A percentile compares a stretch with the other conserved stretches of the same genome.
Conservation (phyloP, 75 land plant species). For the Pseudotsuga menziesii region DNA sequence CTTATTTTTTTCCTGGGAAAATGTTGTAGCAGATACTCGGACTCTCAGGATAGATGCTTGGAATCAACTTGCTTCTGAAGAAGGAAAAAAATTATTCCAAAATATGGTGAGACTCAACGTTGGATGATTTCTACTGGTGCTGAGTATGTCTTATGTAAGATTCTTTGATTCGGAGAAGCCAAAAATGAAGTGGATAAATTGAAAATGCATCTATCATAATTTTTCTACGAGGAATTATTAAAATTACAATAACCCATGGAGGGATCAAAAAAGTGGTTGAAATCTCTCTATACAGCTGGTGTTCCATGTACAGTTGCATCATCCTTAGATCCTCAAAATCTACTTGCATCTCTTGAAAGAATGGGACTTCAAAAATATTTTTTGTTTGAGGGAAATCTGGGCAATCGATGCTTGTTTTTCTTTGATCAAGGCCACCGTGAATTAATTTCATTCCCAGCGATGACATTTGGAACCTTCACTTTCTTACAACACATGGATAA, state of each 20-base stretch:
- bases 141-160: conserved; percentile 63
- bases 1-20: conserved; percentile 99
- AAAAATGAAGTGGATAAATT: conserved; percentile 38
- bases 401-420: conserved; percentile 33
- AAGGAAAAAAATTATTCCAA: no score
- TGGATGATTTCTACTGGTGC: conserved; percentile 49
- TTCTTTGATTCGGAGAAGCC: conserved; percentile 32
- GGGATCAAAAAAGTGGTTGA: conserved; percentile 86
- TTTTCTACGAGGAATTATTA: conserved; percentile 49
- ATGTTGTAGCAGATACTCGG: conserved; percentile 55
- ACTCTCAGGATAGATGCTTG: no score
- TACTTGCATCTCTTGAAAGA: conserved; percentile 66
- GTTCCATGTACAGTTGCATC: conserved; percentile 96
- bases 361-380: conserved; percentile 79
- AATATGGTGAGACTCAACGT: no score
- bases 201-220: conserved; percentile 41
- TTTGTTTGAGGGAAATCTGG: conserved; percentile 40
- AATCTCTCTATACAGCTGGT: conserved; percentile 76
- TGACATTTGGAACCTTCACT: no score
- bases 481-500: no score
- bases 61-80: no score
- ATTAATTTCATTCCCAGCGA: conserved; percentile 15
- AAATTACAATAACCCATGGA: conserved; percentile 57
- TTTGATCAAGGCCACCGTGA: conserved; percentile 28
- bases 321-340: conserved; percentile 59